phyloP scores from a whole-genome alignment of 2,329 filamentous ascomycete species.

The Hirsutella rhossiliensis region DNA sequence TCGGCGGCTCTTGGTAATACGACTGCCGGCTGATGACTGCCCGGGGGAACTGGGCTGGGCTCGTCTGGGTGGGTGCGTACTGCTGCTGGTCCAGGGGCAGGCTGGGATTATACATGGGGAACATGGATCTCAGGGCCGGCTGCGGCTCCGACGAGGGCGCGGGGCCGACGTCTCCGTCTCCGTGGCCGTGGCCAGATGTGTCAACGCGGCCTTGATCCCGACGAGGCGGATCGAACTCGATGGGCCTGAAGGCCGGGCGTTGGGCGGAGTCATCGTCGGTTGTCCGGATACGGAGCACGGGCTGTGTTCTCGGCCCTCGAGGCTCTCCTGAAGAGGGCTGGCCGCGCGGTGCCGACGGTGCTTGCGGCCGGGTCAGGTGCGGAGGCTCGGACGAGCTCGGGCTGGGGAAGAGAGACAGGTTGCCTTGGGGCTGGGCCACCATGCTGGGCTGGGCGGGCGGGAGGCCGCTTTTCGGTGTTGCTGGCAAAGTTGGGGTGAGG shows the following conservation, averaged over 20 bases:
- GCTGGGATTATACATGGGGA: slow-evolving; percentile 60
- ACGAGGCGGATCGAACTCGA: background rate
- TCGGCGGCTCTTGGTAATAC: slow-evolving; percentile 26
- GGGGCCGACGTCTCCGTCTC: background rate
- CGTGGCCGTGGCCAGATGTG: background rate
- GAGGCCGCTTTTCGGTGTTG: too few species aligned
- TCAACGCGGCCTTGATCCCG: background rate
- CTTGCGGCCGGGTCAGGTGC: background rate
- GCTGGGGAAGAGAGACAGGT: slow-evolving; percentile 46
- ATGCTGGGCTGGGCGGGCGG: background rate
- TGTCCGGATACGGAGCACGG: background rate
- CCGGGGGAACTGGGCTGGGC: slow-evolving; percentile 50
- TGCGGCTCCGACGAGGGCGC: slow-evolving; percentile 32
- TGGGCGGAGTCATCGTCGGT: background rate
- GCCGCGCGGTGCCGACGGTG: background rate
- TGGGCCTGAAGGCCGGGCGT: background rate
- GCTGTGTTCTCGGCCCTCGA: background rate
- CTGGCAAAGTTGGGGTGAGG: too few species aligned
- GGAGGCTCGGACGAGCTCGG: slow-evolving; percentile 23
- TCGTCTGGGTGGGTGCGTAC: slow-evolving; percentile 57
- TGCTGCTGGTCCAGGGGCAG: slow-evolving; percentile 54
- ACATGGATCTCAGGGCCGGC: slow-evolving; percentile 54
- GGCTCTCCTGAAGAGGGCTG: background rate
- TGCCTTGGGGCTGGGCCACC: background rate
- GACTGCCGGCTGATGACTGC: slow-evolving; percentile 54